phyloP scores from a whole-genome alignment of 768 basidiomycete species.

The Brasilioporus rufonigricans region DNA sequence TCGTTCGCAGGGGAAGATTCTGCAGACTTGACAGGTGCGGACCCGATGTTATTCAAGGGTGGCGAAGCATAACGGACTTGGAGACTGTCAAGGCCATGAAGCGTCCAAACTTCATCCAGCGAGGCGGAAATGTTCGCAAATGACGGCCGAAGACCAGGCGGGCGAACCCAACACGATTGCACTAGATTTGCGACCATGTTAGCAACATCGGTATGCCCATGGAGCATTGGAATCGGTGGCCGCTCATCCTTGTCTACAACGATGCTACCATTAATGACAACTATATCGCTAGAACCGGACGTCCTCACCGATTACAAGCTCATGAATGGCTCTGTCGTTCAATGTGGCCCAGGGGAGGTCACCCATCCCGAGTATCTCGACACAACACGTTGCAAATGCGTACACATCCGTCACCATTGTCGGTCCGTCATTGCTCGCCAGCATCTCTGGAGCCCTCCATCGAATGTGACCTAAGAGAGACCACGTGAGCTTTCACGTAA shows the following conservation, averaged over 20 bases:
- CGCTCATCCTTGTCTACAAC: conserved; percentile 48
- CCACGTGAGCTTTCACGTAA: neutral
- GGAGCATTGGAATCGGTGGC: conserved; percentile 42
- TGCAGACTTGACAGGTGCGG: neutral
- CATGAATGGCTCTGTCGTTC: conserved; percentile 50
- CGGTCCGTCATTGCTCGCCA: conserved; percentile 44
- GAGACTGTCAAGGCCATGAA: conserved; percentile 26
- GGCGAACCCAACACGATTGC: conserved; percentile 52
- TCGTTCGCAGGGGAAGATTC: conserved; percentile 24
- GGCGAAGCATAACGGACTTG: neutral
- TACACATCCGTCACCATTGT: conserved; percentile 66
- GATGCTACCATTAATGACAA: conserved; percentile 18
- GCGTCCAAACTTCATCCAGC: conserved; percentile 44
- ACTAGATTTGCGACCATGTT: conserved; percentile 43
- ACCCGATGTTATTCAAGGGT: neutral
- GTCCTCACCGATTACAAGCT: conserved; percentile 48
- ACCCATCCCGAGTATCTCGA: conserved; percentile 63
- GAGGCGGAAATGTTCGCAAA: conserved; percentile 50
- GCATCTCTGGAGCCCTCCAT: conserved; percentile 72
- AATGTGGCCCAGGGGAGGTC: conserved; percentile 54
- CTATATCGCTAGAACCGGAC: neutral
- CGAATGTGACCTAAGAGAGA: conserved; percentile 54
- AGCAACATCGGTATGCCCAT: conserved; percentile 33
- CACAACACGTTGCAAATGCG: conserved; percentile 62
- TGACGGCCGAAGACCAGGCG: conserved; percentile 48